Conservation (phyloP, 176 grass and related monocot species). For the Oropetium thomaeum region DNA sequence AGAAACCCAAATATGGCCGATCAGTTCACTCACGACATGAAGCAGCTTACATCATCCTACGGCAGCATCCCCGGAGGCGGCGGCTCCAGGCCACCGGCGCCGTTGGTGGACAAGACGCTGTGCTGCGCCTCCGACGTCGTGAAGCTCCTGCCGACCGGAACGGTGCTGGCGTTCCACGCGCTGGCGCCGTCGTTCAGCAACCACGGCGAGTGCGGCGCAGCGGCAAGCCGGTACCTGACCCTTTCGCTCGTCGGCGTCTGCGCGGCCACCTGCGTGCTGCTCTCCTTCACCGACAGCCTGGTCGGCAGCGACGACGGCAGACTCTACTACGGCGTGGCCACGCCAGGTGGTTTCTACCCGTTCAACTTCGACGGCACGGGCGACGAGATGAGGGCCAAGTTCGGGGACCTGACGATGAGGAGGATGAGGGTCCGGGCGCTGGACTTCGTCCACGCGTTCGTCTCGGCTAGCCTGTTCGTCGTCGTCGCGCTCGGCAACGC, state of each 20-base stretch:
- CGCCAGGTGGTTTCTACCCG: slow-evolving; percentile 30
- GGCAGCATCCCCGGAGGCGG: neutral
- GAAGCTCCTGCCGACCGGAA: slow-evolving; percentile 57
- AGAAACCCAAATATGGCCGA: neutral
- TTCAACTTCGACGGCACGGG: slow-evolving; percentile 33
- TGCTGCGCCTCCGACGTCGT: slow-evolving; percentile 25
- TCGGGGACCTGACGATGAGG: neutral
- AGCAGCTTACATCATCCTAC: neutral
- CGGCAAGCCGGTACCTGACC: slow-evolving; percentile 36
- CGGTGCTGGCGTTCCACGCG: slow-evolving; percentile 40
- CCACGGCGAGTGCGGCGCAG: slow-evolving; percentile 37
- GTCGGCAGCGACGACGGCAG: slow-evolving; percentile 27
- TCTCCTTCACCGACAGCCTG: slow-evolving; percentile 61
- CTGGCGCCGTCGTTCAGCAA: slow-evolving; percentile 62
- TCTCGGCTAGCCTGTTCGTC: slow-evolving; percentile 34
- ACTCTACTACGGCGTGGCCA: slow-evolving; percentile 62
- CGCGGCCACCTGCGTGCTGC: slow-evolving; percentile 36
- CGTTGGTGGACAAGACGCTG: slow-evolving; percentile 42
- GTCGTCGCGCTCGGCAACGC: slow-evolving; percentile 42
- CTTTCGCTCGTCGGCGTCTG: slow-evolving; percentile 25
- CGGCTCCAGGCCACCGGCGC: neutral
- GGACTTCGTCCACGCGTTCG: slow-evolving; percentile 47
- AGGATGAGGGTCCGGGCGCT: slow-evolving; percentile 27
- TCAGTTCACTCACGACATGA: neutral
- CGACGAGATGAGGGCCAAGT: slow-evolving; percentile 3